Evolutionary conservation across 2,329 filamentous ascomycete species (phyloP).

Genomic region (Mycosphaerella arachidis): DNA sequence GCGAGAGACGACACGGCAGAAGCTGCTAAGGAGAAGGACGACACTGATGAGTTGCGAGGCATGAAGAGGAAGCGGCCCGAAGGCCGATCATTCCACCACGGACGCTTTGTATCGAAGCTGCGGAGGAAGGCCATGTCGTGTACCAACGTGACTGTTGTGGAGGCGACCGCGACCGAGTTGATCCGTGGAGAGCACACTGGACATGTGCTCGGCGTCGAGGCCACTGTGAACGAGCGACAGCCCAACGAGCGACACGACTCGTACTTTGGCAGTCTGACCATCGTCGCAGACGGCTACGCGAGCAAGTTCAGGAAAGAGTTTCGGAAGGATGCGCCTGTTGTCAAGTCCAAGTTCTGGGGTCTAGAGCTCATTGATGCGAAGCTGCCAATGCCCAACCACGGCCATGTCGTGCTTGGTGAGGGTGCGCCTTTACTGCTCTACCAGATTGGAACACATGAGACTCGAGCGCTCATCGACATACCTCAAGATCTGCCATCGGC

Average conservation of each 20-base stretch:
- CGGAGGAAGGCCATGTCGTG: conserved; percentile 68
- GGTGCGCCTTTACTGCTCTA: conserved; percentile 81
- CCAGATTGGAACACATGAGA: conserved; percentile 94
- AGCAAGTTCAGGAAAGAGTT: conserved; percentile 85
- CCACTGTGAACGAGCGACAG: conserved; percentile 58
- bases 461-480: conserved; percentile 82
- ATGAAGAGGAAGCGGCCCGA: conserved; percentile 52
- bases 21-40: conserved; percentile 29
- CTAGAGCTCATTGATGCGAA: conserved; percentile 86
- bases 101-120: conserved; percentile 81
- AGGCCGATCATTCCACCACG: conserved; percentile 87
- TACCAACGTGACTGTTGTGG: conserved; percentile 82
- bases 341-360: conserved; percentile 86
- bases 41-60: conserved; percentile 28
- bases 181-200: conserved; percentile 64
- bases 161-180: conserved; percentile 76
- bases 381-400: conserved; percentile 69
- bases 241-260: conserved; percentile 56
- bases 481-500: conserved; percentile 73
- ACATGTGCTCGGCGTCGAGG: conserved; percentile 79
- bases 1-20: conserved; percentile 37
- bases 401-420: conserved; percentile 81
- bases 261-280: conserved; percentile 84
- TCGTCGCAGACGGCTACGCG: conserved; percentile 87
- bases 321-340: conserved; percentile 61